These are phyloP conservation scores for Colletotrichum karsti DNA, from an alignment of 2,329 filamentous ascomycete species.

Conservation along the genomic window DNA sequence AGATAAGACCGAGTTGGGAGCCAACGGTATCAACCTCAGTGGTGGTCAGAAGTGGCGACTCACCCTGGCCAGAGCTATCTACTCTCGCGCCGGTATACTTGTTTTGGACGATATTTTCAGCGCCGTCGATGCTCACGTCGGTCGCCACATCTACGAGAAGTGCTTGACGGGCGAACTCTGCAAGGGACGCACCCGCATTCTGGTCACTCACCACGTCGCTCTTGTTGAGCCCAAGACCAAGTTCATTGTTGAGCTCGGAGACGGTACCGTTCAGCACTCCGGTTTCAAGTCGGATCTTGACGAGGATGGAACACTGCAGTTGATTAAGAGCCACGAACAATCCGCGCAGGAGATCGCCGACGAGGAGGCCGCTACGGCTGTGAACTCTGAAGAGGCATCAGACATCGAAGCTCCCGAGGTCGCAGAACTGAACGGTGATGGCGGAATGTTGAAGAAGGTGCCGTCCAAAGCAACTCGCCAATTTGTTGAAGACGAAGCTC, in stretches of 20 bases:
- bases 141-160: constrained; percentile 80
- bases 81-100: constrained; percentile 79
- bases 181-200: constrained; percentile 74
- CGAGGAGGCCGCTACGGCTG: constrained; percentile 60
- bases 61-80: constrained; percentile 81
- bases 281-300: constrained; percentile 73
- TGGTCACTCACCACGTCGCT: constrained; percentile 83
- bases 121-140: constrained; percentile 83
- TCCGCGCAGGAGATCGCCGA: constrained; percentile 51
- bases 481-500: constrained; percentile 80
- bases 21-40: constrained; percentile 85
- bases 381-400: constrained; percentile 63
- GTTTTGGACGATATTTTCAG: constrained; percentile 87
- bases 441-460: constrained; percentile 55
- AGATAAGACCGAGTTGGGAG: constrained; percentile 82
- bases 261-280: constrained; percentile 71
- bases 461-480: constrained; percentile 67
- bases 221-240: constrained; percentile 76
- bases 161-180: constrained; percentile 78
- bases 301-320: constrained; percentile 61
- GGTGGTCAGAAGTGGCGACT: constrained; percentile 87
- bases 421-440: constrained; percentile 46
- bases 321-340: constrained; percentile 67
- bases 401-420: constrained; percentile 31
- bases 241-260: constrained; percentile 77